Evolutionary conservation across 768 basidiomycete species (phyloP).

Genomic region (Hirschioporus abietinus): DNA sequence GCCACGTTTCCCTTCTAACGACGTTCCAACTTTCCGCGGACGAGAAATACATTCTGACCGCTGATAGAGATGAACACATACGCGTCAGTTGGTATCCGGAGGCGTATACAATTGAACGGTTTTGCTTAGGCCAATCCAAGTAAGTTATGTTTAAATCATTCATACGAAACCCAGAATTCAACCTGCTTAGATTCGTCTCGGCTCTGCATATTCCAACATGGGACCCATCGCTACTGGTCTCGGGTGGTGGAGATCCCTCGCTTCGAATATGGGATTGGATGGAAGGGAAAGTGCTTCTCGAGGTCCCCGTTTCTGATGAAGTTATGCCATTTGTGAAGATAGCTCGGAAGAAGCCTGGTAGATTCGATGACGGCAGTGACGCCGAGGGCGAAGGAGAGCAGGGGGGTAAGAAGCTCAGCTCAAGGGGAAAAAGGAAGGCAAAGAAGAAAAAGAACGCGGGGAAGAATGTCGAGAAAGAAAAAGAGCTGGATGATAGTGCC

Average conservation of each 20-base stretch:
- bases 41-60: slow-evolving; percentile 74
- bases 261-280: slow-evolving; percentile 82
- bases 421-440: slow-evolving; percentile 15
- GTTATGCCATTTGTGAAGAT: slow-evolving; percentile 36
- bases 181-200: slow-evolving; percentile 64
- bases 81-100: slow-evolving; percentile 86
- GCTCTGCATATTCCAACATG: slow-evolving; percentile 64
- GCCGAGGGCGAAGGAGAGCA: slow-evolving; percentile 20
- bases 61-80: slow-evolving; percentile 95
- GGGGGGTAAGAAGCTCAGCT: slow-evolving; percentile 11
- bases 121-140: slow-evolving; percentile 82
- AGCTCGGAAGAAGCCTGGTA: slow-evolving; percentile 19
- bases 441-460: slow-evolving; percentile 15
- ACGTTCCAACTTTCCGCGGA: slow-evolving; percentile 61
- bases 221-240: slow-evolving; percentile 51
- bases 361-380: slow-evolving; percentile 22
- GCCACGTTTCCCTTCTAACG: slow-evolving; percentile 86
- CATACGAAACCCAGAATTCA: not conserved
- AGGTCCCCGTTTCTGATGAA: slow-evolving; percentile 41
- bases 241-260: slow-evolving; percentile 81
- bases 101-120: slow-evolving; percentile 81
- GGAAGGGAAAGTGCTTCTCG: slow-evolving; percentile 46
- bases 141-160: slow-evolving; percentile 29
- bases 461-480: slow-evolving; percentile 13
- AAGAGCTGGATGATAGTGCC: slow-evolving; percentile 14